Base-by-base conservation (phyloP, 2,329 filamentous ascomycete species). In the Neonectria ditissima region DNA sequence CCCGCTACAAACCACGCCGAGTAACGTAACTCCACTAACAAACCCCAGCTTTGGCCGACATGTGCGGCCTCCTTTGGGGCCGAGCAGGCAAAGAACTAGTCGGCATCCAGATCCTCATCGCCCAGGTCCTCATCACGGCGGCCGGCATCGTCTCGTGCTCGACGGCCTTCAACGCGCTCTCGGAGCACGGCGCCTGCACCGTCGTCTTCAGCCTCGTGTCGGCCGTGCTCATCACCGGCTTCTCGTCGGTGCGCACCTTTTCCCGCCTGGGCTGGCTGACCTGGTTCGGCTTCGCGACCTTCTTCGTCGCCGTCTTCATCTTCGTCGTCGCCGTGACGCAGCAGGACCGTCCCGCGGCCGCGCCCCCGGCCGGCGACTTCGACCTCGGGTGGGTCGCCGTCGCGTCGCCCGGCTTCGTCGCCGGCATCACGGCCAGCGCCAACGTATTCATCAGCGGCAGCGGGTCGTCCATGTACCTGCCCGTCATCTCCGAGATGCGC, bases 381-480 rank as follows among this genome's bases (percentile, higher is more conserved):
- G 85, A 89, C 0, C 79, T 88, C 1, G 87, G 85, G 16, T 89
- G 81, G 69, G 74, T 79, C 28, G 80, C 80, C 4, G 82, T 88
- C 50, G 82, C 79, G 0, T 74, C 83, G 63, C 85, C 86, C 0
- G 82, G 78, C 16, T 89, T 89, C 69, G 81, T 81, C 0, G 82
- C 80, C 0, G 87, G 85, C 1, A 87, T 89, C 63, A 81, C 81
- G 0, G 84, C 85, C 45, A 78, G 80, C 0, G 79, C 80, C 4
- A 86, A 83, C 3, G 86, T 89, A 51, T 88, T 89, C 70, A 82
- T 86, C 43, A 84, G 83, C 1, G 81, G 79, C 2, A 82, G 84
- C 0, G 86, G 83, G 16, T 70, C 69, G 1, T 71, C 69, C 1
- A 65, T 72, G 30, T 74, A 68, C 28, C 44, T 74, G 2, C 22